Evolutionary conservation across 345 rosid genomes (phyloP), one percentile per base, ranked within the genome.

Genomic region (Raphanus sativus): DNA sequence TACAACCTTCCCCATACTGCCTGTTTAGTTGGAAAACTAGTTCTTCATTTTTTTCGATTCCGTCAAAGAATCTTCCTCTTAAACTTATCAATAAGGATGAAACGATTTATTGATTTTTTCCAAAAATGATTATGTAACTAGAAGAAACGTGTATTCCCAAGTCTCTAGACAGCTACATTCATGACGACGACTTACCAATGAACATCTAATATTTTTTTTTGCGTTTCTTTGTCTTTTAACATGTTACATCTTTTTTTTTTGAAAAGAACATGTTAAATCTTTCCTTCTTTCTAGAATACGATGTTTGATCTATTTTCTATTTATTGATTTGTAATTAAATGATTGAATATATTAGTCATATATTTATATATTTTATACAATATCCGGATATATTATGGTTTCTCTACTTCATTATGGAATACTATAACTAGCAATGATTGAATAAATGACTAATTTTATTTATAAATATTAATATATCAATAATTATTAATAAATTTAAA

Each of bases 171-270:
- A 52, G 62, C 9, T 69, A 69, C 17, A 52, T 69, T 40, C 40
- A 69, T 30, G 73, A 54, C 45, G 62, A 52, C 15, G 62, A 54
- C 62, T 33, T 55, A 69, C 73, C 63, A 38, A 71, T 59, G 26
- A 15, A 59, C 54, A 40, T 60, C 34, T 21, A 70, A 36, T 34
- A 36, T 24, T 0, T n/a, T 58, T 48, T 58, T 25, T 59, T 9
- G 15, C 38, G 56, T 59, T 59, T 59, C 8, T 26, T 24, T 36
- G 54, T 70, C 55, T 59, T 58, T 48, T 69, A 54, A 54, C 11
- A 16, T 69, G 62, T 16, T 28, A 48, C 28, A 67, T 8, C 62
- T 12, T 33, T n/a, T n/a, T n/a, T n/a, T n/a, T n/a, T n/a, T n/a
- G n/a, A n/a, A n/a, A n/a, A n/a, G n/a, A n/a, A n/a, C n/a, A n/a